phyloP scores from a whole-genome alignment of 495 filamentous ascomycete species.

The Chaetomium tenue region DNA sequence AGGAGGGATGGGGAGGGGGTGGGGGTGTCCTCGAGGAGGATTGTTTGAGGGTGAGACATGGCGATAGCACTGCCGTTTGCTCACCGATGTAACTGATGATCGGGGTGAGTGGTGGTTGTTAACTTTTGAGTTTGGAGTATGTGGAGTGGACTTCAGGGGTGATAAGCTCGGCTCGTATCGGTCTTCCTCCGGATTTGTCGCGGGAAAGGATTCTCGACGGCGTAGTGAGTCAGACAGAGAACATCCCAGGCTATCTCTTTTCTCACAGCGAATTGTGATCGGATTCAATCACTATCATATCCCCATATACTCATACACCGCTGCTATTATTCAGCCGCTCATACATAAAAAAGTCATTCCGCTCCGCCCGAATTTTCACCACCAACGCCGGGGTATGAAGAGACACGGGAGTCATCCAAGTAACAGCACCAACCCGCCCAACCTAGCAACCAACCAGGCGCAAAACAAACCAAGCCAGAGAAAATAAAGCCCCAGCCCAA shows the following conservation, averaged over 20 bases:
- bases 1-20: constrained; percentile 43
- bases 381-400: constrained; percentile 27
- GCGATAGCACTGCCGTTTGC: no score
- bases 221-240: no score
- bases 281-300: background rate
- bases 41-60: background rate
- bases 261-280: background rate
- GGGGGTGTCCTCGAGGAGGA: constrained; percentile 14
- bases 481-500: constrained; percentile 9
- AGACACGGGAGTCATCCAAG: background rate
- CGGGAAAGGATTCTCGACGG: background rate
- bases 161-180: background rate
- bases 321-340: background rate
- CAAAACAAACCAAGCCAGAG: background rate
- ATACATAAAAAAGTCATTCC: background rate
- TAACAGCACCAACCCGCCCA: constrained; percentile 8
- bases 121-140: no score
- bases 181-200: background rate
- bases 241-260: no score
- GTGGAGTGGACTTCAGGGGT: background rate
- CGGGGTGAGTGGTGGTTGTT: no score
- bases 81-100: no score
- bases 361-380: constrained; percentile 18
- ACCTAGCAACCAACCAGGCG: background rate
- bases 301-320: background rate